Evolutionary conservation across 106 monocot species (phyloP), one percentile per base, ranked within the genome.

Genomic region (Vanilla planifolia): DNA sequence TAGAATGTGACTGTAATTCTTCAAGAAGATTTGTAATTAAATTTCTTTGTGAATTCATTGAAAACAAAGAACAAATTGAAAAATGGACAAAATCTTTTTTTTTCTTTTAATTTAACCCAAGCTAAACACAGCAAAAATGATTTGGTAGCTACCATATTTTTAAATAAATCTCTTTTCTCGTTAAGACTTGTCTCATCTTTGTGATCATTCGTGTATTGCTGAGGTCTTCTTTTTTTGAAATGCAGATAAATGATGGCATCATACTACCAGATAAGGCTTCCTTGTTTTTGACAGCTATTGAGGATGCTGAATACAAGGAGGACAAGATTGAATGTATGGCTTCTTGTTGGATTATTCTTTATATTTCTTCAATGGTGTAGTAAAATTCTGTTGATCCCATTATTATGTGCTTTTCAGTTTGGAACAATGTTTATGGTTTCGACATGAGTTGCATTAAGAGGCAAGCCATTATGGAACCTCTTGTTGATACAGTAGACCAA

Each of bases 391-490:
- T 24, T 59, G 10, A 48, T 41, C 32, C 13, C 3, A 42, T 72
- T 34, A 1, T 23, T 64, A n/a, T 8, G 2, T 74, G 26, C 33
- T 56, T n/a, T 81, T 33, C 76, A 94, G 94, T 94, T 55, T 94
- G 94, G 94, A 80, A 83, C 61, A 77, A 78, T 53, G 94, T 94
- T 6, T 94, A 89, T 80, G 89, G 94, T 16, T 94, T 94, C 56
- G 77, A 94, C 34, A 94, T 94, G 94, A 80, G 94, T 59, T 94
- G 94, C 82, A 94, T 94, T 69, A 94, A 60, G 70, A 89, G 89
- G 59, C 89, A 85, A 48, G 73, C 82, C 26, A 85, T 94, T 89
- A 72, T 73, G 43, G 94, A 94, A 67, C 94, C 93, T 61, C 83
- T 94, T 51, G 89, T 94, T 66, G 92, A 92, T 50, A 80, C 71